Evolutionary conservation across 179 eudicot species (phyloP).

Genomic region (Heliamphora pulchella): DNA sequence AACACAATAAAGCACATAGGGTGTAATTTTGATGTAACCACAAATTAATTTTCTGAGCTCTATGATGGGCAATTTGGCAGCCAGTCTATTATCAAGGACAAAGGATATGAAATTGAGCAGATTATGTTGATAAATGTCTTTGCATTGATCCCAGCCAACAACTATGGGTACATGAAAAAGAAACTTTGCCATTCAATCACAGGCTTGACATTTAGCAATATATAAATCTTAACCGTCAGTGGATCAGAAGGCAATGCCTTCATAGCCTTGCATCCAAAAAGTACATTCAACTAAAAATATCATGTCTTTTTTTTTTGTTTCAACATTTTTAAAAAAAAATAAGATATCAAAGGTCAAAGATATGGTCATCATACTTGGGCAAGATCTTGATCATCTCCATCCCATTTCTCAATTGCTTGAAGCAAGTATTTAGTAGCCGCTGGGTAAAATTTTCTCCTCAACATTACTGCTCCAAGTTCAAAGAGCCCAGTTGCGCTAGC

Average conservation of each 20-base stretch:
- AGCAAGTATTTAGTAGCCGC: slow-evolving; percentile 86
- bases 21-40: not conserved
- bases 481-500: slow-evolving; percentile 78
- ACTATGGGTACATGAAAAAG: not conserved
- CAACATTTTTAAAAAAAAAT: not conserved
- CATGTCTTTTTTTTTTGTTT: not conserved
- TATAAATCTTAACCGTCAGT: not conserved
- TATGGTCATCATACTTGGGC: slow-evolving; percentile 50
- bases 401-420: slow-evolving; percentile 93
- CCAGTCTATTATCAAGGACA: not conserved
- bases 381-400: slow-evolving; percentile 97
- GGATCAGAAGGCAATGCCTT: not conserved
- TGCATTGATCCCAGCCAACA: slow-evolving; percentile 1
- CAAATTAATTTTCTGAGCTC: too few relatives aligned
- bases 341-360: slow-evolving; percentile 11
- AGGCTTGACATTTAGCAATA: not conserved
- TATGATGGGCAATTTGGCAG: not conserved
- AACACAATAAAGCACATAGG: not conserved
- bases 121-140: not conserved
- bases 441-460: slow-evolving; percentile 82
- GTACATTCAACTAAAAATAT: not conserved
- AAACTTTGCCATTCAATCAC: not conserved
- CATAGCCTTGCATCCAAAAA: slow-evolving; percentile 1
- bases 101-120: not conserved
- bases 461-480: slow-evolving; percentile 98